Base-by-base conservation (phyloP, 768 basidiomycete genomes). In the Termitomyces sp. region DNA sequence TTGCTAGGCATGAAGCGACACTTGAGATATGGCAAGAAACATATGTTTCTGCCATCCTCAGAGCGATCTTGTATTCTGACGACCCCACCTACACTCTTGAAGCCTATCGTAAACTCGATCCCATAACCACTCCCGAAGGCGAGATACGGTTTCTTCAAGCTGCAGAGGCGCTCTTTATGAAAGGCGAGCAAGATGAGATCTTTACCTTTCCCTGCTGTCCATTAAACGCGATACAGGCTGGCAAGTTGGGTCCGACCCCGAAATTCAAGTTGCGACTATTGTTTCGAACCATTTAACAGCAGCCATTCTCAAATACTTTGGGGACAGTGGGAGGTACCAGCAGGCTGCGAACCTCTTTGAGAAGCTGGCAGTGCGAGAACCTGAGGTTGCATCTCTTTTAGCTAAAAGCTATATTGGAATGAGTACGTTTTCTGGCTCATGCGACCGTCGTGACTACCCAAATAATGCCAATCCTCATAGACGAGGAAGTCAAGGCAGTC, bases 241-340 rank as follows among this genome's bases (percentile, higher is more conserved):
- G 97, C 96, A 97, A 70, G 91, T 98, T 8, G 97, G 96, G 2
- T 97, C 95, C 0, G 97, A 98, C 65, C 97, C 97, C 0, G 97
- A 99, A 74, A 96, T 98, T 24, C 97, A 99, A 71, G 96, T 99
- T 15, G 97, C 97, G 1, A 96, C 95, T 3, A 81, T 94, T 33
- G 94, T 97, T 5, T 96, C 95, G 24, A 99, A 99, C 71, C 97
- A 98, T 71, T 83, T 99, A 24, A 96, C 94, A 0, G 90, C 94
- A 12, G 96, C 92, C 0, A 84, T 98, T 66, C 84, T 98, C 80
- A 98, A 98, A 71, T 98, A 98, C 74, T 98, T 99, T 68, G 92
- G 95, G 2, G 92, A 95, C 69, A 89, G 92, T 57, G 95, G 89
- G 57, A 81, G 96, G 58, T 92, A 82, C 67, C 90, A 94, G 57